Base-by-base conservation (phyloP, 257 asterid species). In the Perilla frutescens region DNA sequence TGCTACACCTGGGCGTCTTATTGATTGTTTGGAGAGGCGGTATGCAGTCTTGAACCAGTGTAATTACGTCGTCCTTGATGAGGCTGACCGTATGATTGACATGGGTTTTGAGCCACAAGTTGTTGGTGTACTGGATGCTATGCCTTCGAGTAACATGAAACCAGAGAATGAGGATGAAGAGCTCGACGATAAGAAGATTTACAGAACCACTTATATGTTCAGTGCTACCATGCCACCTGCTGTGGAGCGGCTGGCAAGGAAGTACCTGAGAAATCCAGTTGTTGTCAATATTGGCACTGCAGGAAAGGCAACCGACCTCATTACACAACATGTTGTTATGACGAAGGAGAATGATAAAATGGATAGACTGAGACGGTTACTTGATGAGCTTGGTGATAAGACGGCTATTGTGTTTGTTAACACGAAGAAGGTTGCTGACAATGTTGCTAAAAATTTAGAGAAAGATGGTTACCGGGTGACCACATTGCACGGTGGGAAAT, bases 171-270 rank as follows among this genome's bases (percentile, higher is more conserved):
- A 86, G 75, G 91, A 84, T 55, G 91, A 84, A 69, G 91, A 86
- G 81, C 88, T 85, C 4, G 90, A 81, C 12, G 90, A 85, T 53
- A 83, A 83, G 70, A 83, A 72, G 79, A 83, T 84, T 62, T 86
- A 86, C 72, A 61, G 91, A 79, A 86, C 91, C 31, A 86, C 89
- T 13, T 86, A 86, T 45, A 86, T 86, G 91, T 84, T 86, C 41
- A 86, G 91, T 76, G 91, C 91, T 13, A 86, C 90, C 51, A 86
- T 86, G 90, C 88, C 90, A 5, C 68, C 88, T 20, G 87, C 90
- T 67, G 91, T 86, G n/a, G 89, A 86, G 87, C 79, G 91, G 59
- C 72, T 86, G 73, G 91, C 88, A 1, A 84, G 87, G 72, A 86
- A 86, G 75, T 86, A 86, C 74, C 67, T 86, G 66, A 79, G 91